These are phyloP conservation scores for Solanum acaule DNA, from an alignment of 257 asterid genomes.

Conservation along the genomic window DNA sequence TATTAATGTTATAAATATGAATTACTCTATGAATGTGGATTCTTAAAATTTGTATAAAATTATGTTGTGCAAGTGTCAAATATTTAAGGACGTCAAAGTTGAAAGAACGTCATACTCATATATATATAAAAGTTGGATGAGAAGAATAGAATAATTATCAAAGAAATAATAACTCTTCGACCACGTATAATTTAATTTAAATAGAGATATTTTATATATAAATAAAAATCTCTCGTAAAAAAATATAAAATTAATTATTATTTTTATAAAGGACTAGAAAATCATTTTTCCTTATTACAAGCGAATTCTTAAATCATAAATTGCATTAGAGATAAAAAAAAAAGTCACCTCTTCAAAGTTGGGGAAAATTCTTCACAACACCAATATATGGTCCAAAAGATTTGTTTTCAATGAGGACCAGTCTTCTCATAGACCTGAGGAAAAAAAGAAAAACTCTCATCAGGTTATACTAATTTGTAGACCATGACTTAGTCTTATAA, in stretches of 20 bases:
- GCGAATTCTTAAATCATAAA: background rate
- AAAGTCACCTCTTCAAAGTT: constrained; percentile 27
- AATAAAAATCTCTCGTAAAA: background rate
- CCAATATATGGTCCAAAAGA: constrained; percentile 15
- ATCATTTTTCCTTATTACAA: background rate
- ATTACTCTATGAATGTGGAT: background rate
- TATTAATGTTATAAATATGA: background rate
- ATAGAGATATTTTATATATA: background rate
- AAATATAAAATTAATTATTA: background rate
- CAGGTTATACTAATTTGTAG: background rate
- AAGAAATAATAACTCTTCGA: background rate
- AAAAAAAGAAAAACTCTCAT: background rate
- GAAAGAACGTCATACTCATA: background rate
- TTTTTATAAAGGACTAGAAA: background rate
- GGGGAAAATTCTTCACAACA: constrained; percentile 20
- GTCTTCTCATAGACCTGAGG: constrained; percentile 52
- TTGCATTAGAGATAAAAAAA: background rate
- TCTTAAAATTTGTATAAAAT: background rate
- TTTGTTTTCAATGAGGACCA: constrained; percentile 40
- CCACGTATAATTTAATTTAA: background rate
- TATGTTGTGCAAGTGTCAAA: background rate
- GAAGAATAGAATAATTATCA: background rate
- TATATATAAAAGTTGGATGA: background rate
- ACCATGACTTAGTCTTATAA: constrained; percentile 16
- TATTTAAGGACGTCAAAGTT: background rate